Evolutionary conservation across 176 grass and related monocot genomes (phyloP), one percentile per base, ranked within the genome.

Genomic region (Aegilops tauschii): DNA sequence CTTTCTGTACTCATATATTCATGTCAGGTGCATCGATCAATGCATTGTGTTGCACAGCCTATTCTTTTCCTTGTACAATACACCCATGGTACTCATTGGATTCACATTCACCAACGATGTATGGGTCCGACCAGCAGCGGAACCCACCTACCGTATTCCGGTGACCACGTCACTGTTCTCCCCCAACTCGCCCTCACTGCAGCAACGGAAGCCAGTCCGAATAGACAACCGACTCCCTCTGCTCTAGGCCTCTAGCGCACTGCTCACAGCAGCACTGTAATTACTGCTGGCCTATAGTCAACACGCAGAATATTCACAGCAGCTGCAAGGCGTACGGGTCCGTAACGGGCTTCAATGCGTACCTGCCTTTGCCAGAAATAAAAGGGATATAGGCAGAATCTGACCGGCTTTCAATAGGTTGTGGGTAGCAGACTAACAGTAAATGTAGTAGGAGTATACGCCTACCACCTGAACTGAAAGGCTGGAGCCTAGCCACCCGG

Each of bases 231-330:
- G 10, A 14, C n/a, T 54, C n/a, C n/a, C 39, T 5, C 70, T 73
- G 23, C 21, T 23, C 36, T 5, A 34, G 32, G 32, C 32, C 30
- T 30, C 30, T 39, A 36, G 18, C 36, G 69, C 69, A 42, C 21
- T 25, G 69, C 71, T 47, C 71, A 16, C 11, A 14, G 37, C 42
- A 12, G 71, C 40, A 27, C 12, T 8, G 71, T 47, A 72, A 23
- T 73, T 44, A 27, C 70, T 47, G 71, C 71, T 74, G 6, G 21
- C 70, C 49, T 54, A 6, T 5, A 54, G 50, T 54, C 50, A 54
- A 54, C 50, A 73, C 70, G 13, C 70, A 47, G 71, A 74, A 73
- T 73, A 73, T 74, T 45, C 71, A 74, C 71, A 45, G 44, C 39
- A 73, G 39, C 13, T 25, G 70, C 70, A 27, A 73, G 23, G 70